A percentile compares a stretch with the other conserved stretches of the same genome.
Conservation (phyloP, 805 yeast species). For the Ogataea minuta region DNA sequence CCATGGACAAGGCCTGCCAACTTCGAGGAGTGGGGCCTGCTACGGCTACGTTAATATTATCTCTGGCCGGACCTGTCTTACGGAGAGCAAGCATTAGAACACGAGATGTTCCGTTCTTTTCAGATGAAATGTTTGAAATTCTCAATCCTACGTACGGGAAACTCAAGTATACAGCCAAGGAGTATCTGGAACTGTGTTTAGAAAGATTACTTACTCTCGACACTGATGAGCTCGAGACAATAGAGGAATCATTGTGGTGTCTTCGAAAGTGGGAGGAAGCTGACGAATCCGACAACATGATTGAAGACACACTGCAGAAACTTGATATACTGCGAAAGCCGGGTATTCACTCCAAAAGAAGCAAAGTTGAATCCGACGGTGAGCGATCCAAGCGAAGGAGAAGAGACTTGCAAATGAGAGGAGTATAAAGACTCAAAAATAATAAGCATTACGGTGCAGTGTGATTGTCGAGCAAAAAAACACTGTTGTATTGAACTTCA, state of each 20-base stretch:
- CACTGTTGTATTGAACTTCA: too few relatives aligned
- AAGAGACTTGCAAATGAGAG: too few relatives aligned
- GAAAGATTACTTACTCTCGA: conserved; percentile 12
- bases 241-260: conserved; percentile 17
- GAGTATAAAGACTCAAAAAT: too few relatives aligned
- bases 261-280: background rate
- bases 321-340: background rate
- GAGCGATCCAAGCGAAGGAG: too few relatives aligned
- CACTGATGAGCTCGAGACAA: conserved; percentile 2
- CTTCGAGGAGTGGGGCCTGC: conserved; percentile 52
- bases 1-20: conserved; percentile 35
- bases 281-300: background rate
- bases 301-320: background rate
- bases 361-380: too few relatives aligned
- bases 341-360: too few relatives aligned
- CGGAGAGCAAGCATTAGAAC: background rate
- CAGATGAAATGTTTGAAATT: conserved; percentile 46
- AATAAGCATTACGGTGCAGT: too few relatives aligned
- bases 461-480: too few relatives aligned
- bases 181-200: conserved; percentile 39
- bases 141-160: conserved; percentile 28
- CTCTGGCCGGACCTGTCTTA: conserved; percentile 27
- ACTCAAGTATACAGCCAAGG: conserved; percentile 42
- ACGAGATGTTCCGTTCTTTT: conserved; percentile 42
- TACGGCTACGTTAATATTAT: conserved; percentile 43